These are phyloP conservation scores for Pichia scutulata DNA, from an alignment of 805 yeast genomes.

Conservation along the genomic window DNA sequence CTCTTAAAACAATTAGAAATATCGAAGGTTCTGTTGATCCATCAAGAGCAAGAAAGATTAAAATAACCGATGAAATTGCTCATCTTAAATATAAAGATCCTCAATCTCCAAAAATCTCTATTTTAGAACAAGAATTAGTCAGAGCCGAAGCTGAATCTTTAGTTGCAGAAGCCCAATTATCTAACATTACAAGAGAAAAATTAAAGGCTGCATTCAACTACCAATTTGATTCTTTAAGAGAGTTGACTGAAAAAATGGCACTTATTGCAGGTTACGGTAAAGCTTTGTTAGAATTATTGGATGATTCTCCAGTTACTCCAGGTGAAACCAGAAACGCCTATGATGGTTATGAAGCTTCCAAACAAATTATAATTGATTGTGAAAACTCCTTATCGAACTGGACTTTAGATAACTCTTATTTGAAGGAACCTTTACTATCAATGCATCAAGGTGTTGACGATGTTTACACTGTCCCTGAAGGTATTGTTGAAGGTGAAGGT, in stretches of 20 bases:
- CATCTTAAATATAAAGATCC: slow-evolving; percentile 98
- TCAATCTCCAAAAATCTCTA: slow-evolving; percentile 89
- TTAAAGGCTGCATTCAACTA: slow-evolving; percentile 95
- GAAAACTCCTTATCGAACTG: slow-evolving; percentile 93
- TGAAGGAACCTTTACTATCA: slow-evolving; percentile 72
- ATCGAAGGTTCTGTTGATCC: slow-evolving; percentile 98
- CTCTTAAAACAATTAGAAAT: slow-evolving; percentile 89
- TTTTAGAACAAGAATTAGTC: slow-evolving; percentile 95
- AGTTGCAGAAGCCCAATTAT: slow-evolving; percentile 98
- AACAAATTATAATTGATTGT: slow-evolving; percentile 95
- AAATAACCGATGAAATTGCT: slow-evolving; percentile 96
- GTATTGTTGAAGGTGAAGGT: slow-evolving; percentile 34
- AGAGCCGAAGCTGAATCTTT: slow-evolving; percentile 98
- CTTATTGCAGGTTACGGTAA: slow-evolving; percentile 98
- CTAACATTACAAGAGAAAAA: slow-evolving; percentile 97
- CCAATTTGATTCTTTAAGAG: slow-evolving; percentile 93
- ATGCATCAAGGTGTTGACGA: slow-evolving; percentile 41
- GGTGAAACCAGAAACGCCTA: slow-evolving; percentile 98
- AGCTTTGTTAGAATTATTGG: slow-evolving; percentile 90
- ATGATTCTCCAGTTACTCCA: slow-evolving; percentile 96
- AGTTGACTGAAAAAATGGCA: slow-evolving; percentile 92
- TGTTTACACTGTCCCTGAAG: slow-evolving; percentile 62
- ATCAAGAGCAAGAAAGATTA: slow-evolving; percentile 94
- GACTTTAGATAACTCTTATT: slow-evolving; percentile 94
- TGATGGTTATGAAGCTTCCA: slow-evolving; percentile 96